Base-by-base conservation (phyloP, 208 protist genomes). In the Acanthamoeba triangularis region DNA sequence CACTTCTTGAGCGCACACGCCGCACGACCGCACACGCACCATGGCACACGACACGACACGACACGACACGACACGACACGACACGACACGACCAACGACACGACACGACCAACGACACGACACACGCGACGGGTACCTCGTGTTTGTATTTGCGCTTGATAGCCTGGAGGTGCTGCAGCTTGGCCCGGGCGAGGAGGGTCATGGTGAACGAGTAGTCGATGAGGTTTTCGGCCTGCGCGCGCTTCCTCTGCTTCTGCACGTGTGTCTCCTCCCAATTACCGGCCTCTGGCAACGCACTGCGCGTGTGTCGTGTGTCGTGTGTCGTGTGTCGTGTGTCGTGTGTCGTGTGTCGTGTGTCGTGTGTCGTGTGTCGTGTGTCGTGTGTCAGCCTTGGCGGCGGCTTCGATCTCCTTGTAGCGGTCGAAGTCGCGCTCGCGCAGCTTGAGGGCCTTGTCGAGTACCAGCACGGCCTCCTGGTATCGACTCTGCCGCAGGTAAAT, bases 211-310 rank as follows among this genome's bases (percentile, higher is more conserved):
- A 30, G 84, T 90, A 90, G 84, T 90, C 84, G 33, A 90, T 47
- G n/a, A 90, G 59, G 44, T 90, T 90, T 49, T 90, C 84, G 3
- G 84, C 84, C 41, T 90, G 84, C 18, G 84, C 33, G n/a, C 84
- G 49, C 49, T 90, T 90, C 35, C 59, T 10, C 37, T 82, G 41
- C 37, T 28, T 54, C 41, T 82, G 74, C 74, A 82, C 37, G 74
- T 72, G 63, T 3, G 63, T 72, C 63, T 72, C 63, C n/a, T 72
- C 63, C 63, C 63, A 35, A 23, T 30, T 28, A n/a, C n/a, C 63
- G 0, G 63, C 63, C 13, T n/a, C 56, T 7, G 56, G 20, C 56
- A 63, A 28, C 13, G 18, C 56, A 28, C 56, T 63, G 56, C 8
- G 35, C n/a, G n/a, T 41, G 67, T 25, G 61, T 20, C 56, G 56